A percentile compares a stretch with the other conserved stretches of the same genome.
Evolutionary conservation across 2,329 filamentous ascomycete species (phyloP).

Genomic region (Beauveria sp.): DNA sequence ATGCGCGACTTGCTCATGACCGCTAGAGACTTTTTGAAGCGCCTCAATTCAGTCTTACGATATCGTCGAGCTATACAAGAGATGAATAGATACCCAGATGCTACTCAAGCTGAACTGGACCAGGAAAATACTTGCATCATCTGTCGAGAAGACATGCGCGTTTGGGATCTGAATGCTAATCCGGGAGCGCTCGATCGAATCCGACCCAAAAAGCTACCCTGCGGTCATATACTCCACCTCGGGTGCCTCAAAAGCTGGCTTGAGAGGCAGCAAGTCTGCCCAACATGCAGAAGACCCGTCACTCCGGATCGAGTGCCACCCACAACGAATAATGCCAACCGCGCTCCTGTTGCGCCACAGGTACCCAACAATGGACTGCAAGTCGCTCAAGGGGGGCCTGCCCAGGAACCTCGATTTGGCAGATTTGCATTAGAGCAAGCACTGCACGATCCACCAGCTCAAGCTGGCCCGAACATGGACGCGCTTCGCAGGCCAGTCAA

Average conservation of each 20-base stretch:
- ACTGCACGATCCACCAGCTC: neutral
- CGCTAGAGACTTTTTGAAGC: constrained; percentile 81
- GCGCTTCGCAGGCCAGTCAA: neutral
- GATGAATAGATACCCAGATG: constrained; percentile 92
- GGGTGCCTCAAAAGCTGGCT: constrained; percentile 95
- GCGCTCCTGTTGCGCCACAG: constrained; percentile 16
- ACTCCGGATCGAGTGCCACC: constrained; percentile 23
- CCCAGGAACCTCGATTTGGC: neutral
- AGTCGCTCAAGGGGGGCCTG: neutral
- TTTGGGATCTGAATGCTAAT: constrained; percentile 55
- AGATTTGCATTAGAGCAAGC: neutral
- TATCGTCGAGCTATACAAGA: constrained; percentile 89
- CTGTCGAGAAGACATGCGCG: constrained; percentile 90
- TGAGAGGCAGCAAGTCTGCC: constrained; percentile 93
- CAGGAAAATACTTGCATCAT: constrained; percentile 95
- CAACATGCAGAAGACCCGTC: constrained; percentile 83
- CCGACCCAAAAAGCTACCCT: constrained; percentile 91
- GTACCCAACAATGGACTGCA: constrained; percentile 14
- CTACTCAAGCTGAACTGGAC: constrained; percentile 74
- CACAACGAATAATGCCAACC: constrained; percentile 18
- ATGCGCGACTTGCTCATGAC: constrained; percentile 94
- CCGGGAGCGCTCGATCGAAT: constrained; percentile 72
- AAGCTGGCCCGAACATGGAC: neutral
- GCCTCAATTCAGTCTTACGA: constrained; percentile 78
- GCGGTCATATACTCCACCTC: constrained; percentile 90